Conservation (phyloP, 345 rosid genomes). For the Linum tenue region DNA sequence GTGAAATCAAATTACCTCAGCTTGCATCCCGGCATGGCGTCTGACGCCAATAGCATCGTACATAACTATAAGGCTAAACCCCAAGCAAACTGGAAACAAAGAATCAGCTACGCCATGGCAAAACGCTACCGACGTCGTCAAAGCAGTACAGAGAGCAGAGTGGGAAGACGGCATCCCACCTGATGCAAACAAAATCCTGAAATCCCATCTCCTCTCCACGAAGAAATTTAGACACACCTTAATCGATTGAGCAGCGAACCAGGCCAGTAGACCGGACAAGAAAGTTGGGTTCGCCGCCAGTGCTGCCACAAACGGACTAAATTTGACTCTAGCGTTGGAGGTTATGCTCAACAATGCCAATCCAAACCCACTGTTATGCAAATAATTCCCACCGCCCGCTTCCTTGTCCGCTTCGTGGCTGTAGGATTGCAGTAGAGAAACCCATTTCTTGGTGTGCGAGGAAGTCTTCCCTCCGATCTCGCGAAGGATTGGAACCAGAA, state of each 20-base stretch:
- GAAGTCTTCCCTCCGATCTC: conserved; percentile 34
- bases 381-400: conserved; percentile 23
- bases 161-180: conserved; percentile 98
- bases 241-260: conserved; percentile 62
- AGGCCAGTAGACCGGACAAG: conserved; percentile 68
- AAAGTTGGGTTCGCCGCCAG: conserved; percentile 79
- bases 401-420: conserved; percentile 29
- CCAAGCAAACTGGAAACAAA: conserved; percentile 83
- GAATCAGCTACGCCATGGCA: conserved; percentile 88
- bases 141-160: conserved; percentile 76
- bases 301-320: conserved; percentile 72
- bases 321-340: conserved; percentile 52
- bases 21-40: conserved; percentile 98
- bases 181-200: conserved; percentile 56
- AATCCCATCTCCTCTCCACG: conserved; percentile 85
- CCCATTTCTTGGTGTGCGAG: conserved; percentile 44
- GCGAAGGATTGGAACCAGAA: conserved; percentile 33
- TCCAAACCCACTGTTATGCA: conserved; percentile 50
- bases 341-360: conserved; percentile 59
- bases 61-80: conserved; percentile 90
- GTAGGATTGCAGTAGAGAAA: conserved; percentile 32
- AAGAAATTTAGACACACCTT: conserved; percentile 74
- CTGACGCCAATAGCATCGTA: conserved; percentile 91
- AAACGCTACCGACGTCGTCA: conserved; percentile 90
- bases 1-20: conserved; percentile 44